These are phyloP conservation scores for Eucalyptus leucophloia DNA, from an alignment of 345 rosid species.

Conservation along the genomic window DNA sequence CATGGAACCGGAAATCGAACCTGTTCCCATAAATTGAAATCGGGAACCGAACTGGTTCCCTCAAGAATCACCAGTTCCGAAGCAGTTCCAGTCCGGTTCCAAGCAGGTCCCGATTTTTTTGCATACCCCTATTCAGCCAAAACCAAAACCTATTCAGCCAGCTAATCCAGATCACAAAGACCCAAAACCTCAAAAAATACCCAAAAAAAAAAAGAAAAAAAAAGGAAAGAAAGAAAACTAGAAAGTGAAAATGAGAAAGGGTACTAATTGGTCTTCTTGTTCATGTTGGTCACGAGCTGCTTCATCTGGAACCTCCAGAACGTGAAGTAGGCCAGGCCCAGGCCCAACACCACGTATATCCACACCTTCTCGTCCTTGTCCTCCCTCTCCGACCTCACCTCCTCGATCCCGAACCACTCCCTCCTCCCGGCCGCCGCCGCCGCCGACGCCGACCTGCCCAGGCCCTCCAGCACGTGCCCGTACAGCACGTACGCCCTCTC, in stretches of 20 bases:
- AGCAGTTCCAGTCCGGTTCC: too few relatives aligned
- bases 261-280: background rate
- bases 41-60: rapidly evolving
- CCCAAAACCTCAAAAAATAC: too few relatives aligned
- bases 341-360: conserved; percentile 49
- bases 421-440: background rate
- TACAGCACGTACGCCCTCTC: conserved; percentile 66
- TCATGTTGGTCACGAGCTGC: conserved; percentile 40
- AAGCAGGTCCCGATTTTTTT: too few relatives aligned
- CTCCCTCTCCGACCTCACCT: conserved; percentile 45
- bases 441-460: background rate
- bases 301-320: conserved; percentile 78
- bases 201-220: too few relatives aligned
- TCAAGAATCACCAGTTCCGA: too few relatives aligned
- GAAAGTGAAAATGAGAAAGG: too few relatives aligned
- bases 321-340: conserved; percentile 70
- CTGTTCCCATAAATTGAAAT: too few relatives aligned
- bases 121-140: too few relatives aligned
- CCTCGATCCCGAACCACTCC: conserved; percentile 42
- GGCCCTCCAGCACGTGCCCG: conserved; percentile 50
- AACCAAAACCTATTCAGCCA: too few relatives aligned
- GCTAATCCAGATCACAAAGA: too few relatives aligned
- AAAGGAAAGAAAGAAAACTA: too few relatives aligned
- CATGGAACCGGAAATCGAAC: too few relatives aligned
- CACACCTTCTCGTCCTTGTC: conserved; percentile 41